A percentile compares a stretch with the other conserved stretches of the same genome.
These are phyloP conservation scores for Lepidium africanum DNA, from an alignment of 345 rosid species.

Conservation along the genomic window DNA sequence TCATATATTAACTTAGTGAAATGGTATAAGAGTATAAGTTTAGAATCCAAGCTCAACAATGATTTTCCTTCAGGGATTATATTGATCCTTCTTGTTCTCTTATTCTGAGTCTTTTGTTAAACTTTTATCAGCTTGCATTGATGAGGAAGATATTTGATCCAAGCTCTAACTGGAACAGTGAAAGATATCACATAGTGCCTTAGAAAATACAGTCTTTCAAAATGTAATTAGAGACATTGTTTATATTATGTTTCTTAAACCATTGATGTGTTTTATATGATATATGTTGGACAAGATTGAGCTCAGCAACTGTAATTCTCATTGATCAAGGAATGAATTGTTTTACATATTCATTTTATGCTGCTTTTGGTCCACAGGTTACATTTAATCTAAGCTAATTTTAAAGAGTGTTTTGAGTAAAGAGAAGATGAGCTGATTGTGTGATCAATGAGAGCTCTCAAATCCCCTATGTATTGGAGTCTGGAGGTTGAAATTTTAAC, in stretches of 20 bases:
- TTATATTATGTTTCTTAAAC: not conserved
- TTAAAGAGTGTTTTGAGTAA: too few relatives aligned
- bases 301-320: too few relatives aligned
- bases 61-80: not conserved
- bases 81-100: not conserved
- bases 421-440: too few relatives aligned
- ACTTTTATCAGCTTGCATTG: conserved; percentile 15
- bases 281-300: too few relatives aligned
- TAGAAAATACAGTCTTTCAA: not conserved
- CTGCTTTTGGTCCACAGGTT: too few relatives aligned
- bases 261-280: too few relatives aligned
- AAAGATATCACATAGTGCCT: not conserved
- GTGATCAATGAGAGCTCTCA: too few relatives aligned
- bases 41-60: not conserved
- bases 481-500: too few relatives aligned
- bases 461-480: too few relatives aligned
- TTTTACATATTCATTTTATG: too few relatives aligned
- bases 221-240: not conserved
- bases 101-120: not conserved
- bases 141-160: conserved; percentile 13
- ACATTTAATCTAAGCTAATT: too few relatives aligned
- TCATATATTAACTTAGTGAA: not conserved
- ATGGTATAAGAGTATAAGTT: not conserved
- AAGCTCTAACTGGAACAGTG: not conserved
- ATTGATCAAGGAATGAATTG: too few relatives aligned